These are phyloP conservation scores for Rosa hybrid DNA, from an alignment of 331 rosid species.

Conservation along the genomic window DNA sequence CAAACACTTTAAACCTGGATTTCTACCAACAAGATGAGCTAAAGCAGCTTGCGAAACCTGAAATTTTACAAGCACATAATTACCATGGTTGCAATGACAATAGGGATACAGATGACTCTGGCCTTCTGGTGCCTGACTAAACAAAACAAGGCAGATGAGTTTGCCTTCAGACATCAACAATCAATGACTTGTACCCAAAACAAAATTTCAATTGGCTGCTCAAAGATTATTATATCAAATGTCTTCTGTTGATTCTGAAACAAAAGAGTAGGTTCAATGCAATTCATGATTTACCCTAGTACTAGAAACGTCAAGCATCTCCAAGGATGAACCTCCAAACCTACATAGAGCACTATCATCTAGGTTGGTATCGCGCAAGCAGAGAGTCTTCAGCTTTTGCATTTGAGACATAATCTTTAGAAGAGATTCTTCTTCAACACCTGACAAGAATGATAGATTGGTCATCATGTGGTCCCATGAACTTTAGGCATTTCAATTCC, in stretches of 20 bases:
- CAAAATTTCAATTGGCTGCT: not conserved
- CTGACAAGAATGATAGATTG: constrained; percentile 34
- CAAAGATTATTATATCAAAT: not conserved
- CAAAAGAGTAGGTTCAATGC: constrained; percentile 4
- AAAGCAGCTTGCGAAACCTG: constrained; percentile 73
- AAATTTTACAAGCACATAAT: constrained; percentile 23
- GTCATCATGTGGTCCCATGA: constrained; percentile 1
- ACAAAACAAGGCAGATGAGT: not conserved
- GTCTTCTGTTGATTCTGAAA: not conserved
- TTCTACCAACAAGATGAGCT: constrained; percentile 44
- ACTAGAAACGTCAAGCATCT: constrained; percentile 76
- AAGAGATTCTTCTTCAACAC: constrained; percentile 51
- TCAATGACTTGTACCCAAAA: not conserved
- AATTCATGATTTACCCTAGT: constrained; percentile 59
- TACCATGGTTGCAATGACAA: constrained; percentile 17
- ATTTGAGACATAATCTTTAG: constrained; percentile 59
- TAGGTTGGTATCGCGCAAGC: constrained; percentile 63
- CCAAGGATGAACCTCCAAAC: constrained; percentile 70
- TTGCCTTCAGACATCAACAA: constrained; percentile 3
- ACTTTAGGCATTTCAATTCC: constrained; percentile 10
- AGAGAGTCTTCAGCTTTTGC: constrained; percentile 62
- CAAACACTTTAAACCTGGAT: constrained; percentile 58
- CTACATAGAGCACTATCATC: constrained; percentile 57
- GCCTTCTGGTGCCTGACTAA: not conserved
- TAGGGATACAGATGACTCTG: constrained; percentile 1